A percentile compares a stretch with the other conserved stretches of the same genome.
These are phyloP conservation scores for Solanum hybrid DNA, from an alignment of 305 asterid genomes.

Conservation along the genomic window DNA sequence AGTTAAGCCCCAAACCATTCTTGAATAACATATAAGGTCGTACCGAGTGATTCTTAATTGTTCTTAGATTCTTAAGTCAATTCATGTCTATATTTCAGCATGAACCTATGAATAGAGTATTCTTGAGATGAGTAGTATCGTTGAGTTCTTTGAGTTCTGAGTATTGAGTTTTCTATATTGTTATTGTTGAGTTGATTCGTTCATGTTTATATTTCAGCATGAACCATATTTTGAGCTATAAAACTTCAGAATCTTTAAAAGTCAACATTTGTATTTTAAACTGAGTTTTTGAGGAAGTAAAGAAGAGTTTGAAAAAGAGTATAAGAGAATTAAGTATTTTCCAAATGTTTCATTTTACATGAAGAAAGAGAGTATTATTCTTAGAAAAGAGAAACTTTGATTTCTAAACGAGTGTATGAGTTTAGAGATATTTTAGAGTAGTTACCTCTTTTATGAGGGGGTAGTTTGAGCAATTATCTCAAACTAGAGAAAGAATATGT, in stretches of 20 bases:
- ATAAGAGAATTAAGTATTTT: background rate
- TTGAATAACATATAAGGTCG: background rate
- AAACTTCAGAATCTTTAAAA: background rate
- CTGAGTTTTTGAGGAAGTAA: background rate
- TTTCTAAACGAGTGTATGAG: background rate
- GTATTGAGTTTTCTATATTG: background rate
- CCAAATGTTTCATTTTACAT: background rate
- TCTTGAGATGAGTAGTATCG: background rate
- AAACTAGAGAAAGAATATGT: background rate
- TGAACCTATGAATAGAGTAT: background rate
- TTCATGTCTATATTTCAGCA: background rate
- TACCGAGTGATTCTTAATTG: background rate
- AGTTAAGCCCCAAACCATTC: background rate
- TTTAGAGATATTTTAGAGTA: background rate
- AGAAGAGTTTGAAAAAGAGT: background rate
- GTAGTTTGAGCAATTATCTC: background rate
- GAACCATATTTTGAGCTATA: background rate
- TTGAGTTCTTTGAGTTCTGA: background rate
- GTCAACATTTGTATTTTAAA: background rate
- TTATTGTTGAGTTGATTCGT: background rate
- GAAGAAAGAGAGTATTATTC: background rate
- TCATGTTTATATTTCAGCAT: background rate
- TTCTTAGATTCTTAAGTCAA: background rate
- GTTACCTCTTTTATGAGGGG: background rate
- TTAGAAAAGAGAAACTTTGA: background rate